Base-by-base conservation (phyloP, 352 stramenopile genomes). In the Pythium angustatum region DNA sequence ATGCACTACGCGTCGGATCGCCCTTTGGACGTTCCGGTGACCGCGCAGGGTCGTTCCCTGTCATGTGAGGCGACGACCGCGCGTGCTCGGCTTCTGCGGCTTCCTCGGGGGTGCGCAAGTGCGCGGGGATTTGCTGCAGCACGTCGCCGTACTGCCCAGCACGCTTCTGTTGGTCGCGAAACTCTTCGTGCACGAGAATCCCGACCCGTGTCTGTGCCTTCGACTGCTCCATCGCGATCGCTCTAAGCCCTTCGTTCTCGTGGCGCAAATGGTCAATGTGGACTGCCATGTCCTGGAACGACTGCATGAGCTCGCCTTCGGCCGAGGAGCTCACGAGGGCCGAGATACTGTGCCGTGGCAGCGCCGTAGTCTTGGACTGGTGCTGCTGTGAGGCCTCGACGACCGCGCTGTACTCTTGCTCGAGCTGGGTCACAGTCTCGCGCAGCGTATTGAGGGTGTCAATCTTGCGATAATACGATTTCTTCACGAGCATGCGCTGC, bases 381-480 rank as follows among this genome's bases (percentile, higher is more conserved):
- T 61, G 59, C 61, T 53, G 51, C 36, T 56, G 55, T 31, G 61
- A 56, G n/a, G 45, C 54, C 59, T 47, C 61, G 33, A 56, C 69
- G 34, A 41, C 68, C 58, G 40, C 82, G 11, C 66, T 73, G 60
- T 81, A 88, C 54, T 85, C 64, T 36, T 67, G 60, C 54, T 90
- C 78, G 31, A 90, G 62, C 56, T 75, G 59, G 30, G 78, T 56
- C 57, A 87, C 76, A 33, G 77, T 68, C 14, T 66, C 77, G 0
- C 79, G 79, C 19, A 90, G 71, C 63, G 80, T 68, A 44, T 77
- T 81, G 53, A 90, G 65, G 36, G 81, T 90, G 56, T 88, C 76
- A 53, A 90, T 84, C 65, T 90, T 90, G 56, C 81, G 79, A 68
- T 90, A 88, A 69, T 90, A 90, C 33, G 79, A 90, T 12, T 69